Conservation (phyloP, 768 basidiomycete species). For the Boletus rubropictus region DNA sequence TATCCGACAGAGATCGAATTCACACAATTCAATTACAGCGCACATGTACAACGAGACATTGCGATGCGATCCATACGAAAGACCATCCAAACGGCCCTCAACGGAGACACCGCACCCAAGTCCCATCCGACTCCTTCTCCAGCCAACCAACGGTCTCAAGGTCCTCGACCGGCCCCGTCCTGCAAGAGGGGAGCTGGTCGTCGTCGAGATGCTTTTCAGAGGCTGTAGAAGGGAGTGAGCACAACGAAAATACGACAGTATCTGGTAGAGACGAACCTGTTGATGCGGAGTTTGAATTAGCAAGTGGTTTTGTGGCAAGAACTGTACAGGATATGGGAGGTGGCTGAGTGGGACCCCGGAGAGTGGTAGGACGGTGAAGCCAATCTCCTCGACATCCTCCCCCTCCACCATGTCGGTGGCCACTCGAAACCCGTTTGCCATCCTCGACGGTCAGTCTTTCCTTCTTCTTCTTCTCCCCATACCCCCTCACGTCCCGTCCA, state of each 20-base stretch:
- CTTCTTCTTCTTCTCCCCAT: not conserved
- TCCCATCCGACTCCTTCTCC: constrained; percentile 72
- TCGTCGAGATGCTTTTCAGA: constrained; percentile 87
- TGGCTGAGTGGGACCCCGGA: constrained; percentile 46
- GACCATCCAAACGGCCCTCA: constrained; percentile 53
- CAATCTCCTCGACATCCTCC: not conserved
- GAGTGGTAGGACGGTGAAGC: not conserved
- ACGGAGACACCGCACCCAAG: constrained; percentile 78
- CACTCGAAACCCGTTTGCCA: constrained; percentile 78
- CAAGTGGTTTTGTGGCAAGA: constrained; percentile 26
- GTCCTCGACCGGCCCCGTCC: constrained; percentile 79
- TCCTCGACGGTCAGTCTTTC: constrained; percentile 63
- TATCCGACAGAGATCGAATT: not conserved
- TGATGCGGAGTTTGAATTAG: constrained; percentile 1
- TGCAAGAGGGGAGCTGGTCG: constrained; percentile 58
- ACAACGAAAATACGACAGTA: not conserved
- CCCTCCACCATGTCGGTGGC: constrained; percentile 73
- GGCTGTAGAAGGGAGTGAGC: constrained; percentile 37
- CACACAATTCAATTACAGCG: constrained; percentile 1
- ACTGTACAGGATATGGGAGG: constrained; percentile 33
- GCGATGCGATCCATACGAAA: constrained; percentile 65
- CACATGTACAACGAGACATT: constrained; percentile 86
- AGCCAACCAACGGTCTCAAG: constrained; percentile 83
- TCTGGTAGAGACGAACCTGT: constrained; percentile 42
- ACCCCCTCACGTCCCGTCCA: not conserved